Conservation (phyloP, 345 rosid species). For the Combretum micranthum region DNA sequence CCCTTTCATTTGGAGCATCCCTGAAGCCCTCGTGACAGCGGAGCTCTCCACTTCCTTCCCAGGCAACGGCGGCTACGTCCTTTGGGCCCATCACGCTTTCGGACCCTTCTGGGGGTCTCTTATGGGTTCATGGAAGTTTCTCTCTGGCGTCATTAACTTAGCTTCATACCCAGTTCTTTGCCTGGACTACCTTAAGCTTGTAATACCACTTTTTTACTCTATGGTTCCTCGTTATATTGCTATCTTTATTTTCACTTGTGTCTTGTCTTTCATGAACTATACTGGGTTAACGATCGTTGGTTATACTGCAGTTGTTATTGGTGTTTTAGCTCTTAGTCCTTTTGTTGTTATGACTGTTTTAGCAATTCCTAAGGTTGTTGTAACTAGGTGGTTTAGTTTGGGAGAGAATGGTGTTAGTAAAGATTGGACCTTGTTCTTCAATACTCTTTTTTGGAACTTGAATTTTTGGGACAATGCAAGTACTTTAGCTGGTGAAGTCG, state of each 20-base stretch:
- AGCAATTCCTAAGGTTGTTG: slow-evolving; percentile 47
- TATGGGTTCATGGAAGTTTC: slow-evolving; percentile 55
- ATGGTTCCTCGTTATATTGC: slow-evolving; percentile 34
- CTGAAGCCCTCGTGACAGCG: slow-evolving; percentile 70
- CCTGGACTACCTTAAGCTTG: slow-evolving; percentile 36
- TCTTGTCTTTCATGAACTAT: slow-evolving; percentile 42
- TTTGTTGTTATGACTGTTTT: slow-evolving; percentile 35
- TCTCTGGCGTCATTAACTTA: slow-evolving; percentile 48
- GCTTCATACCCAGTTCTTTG: slow-evolving; percentile 51
- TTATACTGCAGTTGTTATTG: slow-evolving; percentile 36
- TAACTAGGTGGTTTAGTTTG: slow-evolving; percentile 47
- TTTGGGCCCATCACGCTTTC: slow-evolving; percentile 57
- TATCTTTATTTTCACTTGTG: slow-evolving; percentile 23
- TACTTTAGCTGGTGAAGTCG: slow-evolving; percentile 61
- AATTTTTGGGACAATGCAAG: slow-evolving; percentile 67
- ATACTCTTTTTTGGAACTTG: slow-evolving; percentile 70
- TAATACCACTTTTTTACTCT: slow-evolving; percentile 25
- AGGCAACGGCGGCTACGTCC: slow-evolving; percentile 58
- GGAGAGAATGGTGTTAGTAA: slow-evolving; percentile 45
- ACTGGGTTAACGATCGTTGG: slow-evolving; percentile 52
- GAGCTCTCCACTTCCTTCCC: slow-evolving; percentile 69
- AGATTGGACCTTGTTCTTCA: slow-evolving; percentile 60
- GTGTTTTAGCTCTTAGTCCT: slow-evolving; percentile 47
- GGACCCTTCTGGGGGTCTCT: slow-evolving; percentile 55
- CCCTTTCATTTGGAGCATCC: slow-evolving; percentile 67